Evolutionary conservation across 2,329 filamentous ascomycete species (phyloP), one percentile per base, ranked within the genome.

Genomic region (Juglanconis oblonga): DNA sequence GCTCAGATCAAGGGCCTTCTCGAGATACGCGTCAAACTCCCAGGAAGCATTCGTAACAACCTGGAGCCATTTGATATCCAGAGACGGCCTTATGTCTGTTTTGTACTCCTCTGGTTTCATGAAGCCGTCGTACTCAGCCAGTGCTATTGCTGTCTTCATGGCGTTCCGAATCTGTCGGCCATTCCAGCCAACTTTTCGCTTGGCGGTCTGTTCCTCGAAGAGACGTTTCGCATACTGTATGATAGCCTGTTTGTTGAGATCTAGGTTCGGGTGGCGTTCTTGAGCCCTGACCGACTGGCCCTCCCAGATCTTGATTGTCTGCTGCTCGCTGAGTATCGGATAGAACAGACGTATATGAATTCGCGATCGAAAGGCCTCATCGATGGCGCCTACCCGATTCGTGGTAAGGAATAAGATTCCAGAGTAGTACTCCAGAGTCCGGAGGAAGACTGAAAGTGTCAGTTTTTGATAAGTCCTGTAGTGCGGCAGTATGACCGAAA

Each of bases 341-440:
- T 64, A 64, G 9, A 45, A 52, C 11, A 64, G 42, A 6, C 55
- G 49, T 1, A 64, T 36, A n/a, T 64, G 63, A 13, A 64, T 61
- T 4, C 61, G 63, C 1, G 61, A 63, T 13, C 60, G 60, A 53
- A 67, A 68, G 4, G 66, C 66, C n/a, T 68, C 66, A 44, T 68
- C 66, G 14, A 68, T 57, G 3, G 58, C 61, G 1, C 64, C 65
- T 36, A 65, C 52, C 2, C 64, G 58, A 38, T 68, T 66, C 0
- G 67, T 68, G 0, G 67, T 68, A 0, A 68, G 61, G 32, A 68
- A 65, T 2, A 68, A 55, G 9, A 68, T 67, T 2, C 64, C 67
- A 1, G 53, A 50, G 32, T 66, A 68, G 56, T 64, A 66, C n/a
- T 68, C 66, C 13, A 68, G 54, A 0, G 62, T 51, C 4, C 67